Percentiles rank a stretch among this genome's conserved stretches.
Conservation (phyloP, 2,329 filamentous ascomycete species). For the Beauveria varroae region DNA sequence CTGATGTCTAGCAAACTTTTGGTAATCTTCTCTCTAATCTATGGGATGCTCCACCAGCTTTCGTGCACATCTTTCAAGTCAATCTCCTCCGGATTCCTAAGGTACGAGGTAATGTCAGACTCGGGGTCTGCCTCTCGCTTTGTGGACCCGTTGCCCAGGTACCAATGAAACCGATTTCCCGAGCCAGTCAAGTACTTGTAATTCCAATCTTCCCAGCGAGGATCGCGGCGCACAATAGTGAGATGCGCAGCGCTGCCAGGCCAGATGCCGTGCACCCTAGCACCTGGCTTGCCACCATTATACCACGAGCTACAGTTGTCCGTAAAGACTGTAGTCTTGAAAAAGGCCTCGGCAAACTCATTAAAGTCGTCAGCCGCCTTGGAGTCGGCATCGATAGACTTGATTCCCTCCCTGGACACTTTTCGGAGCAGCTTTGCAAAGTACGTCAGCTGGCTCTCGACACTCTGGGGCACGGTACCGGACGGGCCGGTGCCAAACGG, state of each 20-base stretch:
- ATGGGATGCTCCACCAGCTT: slow-evolving; percentile 52
- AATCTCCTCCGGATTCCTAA: slow-evolving; percentile 46
- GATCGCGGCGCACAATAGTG: slow-evolving; percentile 48
- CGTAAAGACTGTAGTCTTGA: slow-evolving; percentile 44
- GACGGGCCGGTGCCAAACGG: slow-evolving; percentile 52
- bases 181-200: slow-evolving; percentile 37
- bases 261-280: slow-evolving; percentile 60
- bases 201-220: slow-evolving; percentile 49
- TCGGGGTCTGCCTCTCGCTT: slow-evolving; percentile 42
- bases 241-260: slow-evolving; percentile 59
- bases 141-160: slow-evolving; percentile 59
- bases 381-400: slow-evolving; percentile 47
- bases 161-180: slow-evolving; percentile 48
- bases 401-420: slow-evolving; percentile 57
- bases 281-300: slow-evolving; percentile 56
- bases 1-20: neutral
- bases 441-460: slow-evolving; percentile 60
- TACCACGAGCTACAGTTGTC: slow-evolving; percentile 66
- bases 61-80: slow-evolving; percentile 59
- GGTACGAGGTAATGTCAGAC: slow-evolving; percentile 54
- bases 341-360: slow-evolving; percentile 50
- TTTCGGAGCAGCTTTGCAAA: slow-evolving; percentile 63
- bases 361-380: slow-evolving; percentile 58
- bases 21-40: neutral
- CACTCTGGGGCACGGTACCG: slow-evolving; percentile 59